phyloP scores from a whole-genome alignment of 192 early-diverging fungal species.

The Podila clonocystis region DNA sequence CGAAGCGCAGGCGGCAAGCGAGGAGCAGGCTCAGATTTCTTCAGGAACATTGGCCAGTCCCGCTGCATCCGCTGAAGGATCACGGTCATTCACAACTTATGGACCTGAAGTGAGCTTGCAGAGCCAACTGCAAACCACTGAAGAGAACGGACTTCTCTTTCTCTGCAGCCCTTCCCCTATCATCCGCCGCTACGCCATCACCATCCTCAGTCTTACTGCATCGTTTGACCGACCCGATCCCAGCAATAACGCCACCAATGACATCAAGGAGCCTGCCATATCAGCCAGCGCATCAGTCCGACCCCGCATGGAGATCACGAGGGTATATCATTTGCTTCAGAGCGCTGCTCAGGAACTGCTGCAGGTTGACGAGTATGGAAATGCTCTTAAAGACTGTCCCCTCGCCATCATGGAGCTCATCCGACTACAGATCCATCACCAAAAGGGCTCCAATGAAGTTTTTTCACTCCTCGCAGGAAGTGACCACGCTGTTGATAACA shows the following conservation, averaged over 20 bases:
- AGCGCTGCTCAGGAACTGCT: conserved; percentile 57
- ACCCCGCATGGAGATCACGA: conserved; percentile 25
- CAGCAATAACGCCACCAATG: conserved; percentile 1
- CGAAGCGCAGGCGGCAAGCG: conserved; percentile 19
- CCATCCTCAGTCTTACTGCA: conserved; percentile 64
- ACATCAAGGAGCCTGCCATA: conserved; percentile 30
- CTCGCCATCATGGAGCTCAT: conserved; percentile 53
- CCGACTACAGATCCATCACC: conserved; percentile 61
- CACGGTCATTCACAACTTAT: conserved; percentile 42
- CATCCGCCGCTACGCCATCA: conserved; percentile 70
- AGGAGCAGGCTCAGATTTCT: neutral
- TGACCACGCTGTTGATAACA: conserved; percentile 60
- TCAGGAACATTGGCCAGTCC: conserved; percentile 28
- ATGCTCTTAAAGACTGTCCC: conserved; percentile 51
- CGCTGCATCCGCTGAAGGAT: conserved; percentile 38
- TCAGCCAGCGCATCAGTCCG: conserved; percentile 26
- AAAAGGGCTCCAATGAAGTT: conserved; percentile 59
- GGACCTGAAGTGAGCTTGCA: conserved; percentile 50
- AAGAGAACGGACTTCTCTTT: conserved; percentile 78
- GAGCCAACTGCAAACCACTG: conserved; percentile 73
- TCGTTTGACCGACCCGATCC: conserved; percentile 57
- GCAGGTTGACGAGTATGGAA: conserved; percentile 60
- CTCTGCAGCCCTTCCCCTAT: conserved; percentile 65
- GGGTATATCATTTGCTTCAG: conserved; percentile 35
- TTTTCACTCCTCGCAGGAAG: conserved; percentile 69